Conservation (phyloP, 169 alveolate species). For the Cystoisospora suis region DNA sequence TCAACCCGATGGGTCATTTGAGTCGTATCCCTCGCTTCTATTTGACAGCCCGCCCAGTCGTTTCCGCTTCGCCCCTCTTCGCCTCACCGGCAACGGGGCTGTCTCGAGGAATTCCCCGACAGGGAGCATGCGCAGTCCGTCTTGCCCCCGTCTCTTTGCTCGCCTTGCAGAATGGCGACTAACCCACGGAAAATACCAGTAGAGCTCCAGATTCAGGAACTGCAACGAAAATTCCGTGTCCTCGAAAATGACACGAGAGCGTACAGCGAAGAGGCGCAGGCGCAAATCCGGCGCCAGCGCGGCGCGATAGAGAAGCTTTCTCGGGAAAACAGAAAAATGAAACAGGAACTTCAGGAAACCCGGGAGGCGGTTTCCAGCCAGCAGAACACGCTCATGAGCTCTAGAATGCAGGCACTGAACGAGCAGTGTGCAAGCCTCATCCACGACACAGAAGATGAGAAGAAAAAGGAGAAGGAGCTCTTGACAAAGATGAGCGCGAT, state of each 20-base stretch:
- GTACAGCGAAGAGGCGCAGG: slow-evolving; percentile 57
- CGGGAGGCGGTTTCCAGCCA: slow-evolving; percentile 50
- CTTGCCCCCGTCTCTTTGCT: background rate
- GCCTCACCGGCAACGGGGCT: slow-evolving; percentile 9
- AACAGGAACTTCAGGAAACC: slow-evolving; percentile 46
- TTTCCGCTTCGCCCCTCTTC: background rate
- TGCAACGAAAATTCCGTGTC: slow-evolving; percentile 47
- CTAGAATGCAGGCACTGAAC: slow-evolving; percentile 32
- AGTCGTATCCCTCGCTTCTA: background rate
- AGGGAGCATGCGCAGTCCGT: background rate
- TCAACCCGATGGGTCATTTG: too few species aligned
- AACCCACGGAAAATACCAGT: background rate
- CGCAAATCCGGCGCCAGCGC: slow-evolving; percentile 49
- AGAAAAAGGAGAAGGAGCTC: slow-evolving; percentile 46
- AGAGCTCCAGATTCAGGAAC: slow-evolving; percentile 29
- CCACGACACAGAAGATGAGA: background rate
- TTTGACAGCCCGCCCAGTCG: background rate
- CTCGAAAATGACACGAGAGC: slow-evolving; percentile 38
- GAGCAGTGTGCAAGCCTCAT: background rate
- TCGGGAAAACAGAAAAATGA: slow-evolving; percentile 34
- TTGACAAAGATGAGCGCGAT: background rate
- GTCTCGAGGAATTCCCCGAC: background rate
- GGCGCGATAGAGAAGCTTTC: slow-evolving; percentile 52
- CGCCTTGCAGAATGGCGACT: slow-evolving; percentile 1
- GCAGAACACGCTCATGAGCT: slow-evolving; percentile 35